phyloP scores from a whole-genome alignment of 2,329 filamentous ascomycete species.

The Fusarium incarnatum region DNA sequence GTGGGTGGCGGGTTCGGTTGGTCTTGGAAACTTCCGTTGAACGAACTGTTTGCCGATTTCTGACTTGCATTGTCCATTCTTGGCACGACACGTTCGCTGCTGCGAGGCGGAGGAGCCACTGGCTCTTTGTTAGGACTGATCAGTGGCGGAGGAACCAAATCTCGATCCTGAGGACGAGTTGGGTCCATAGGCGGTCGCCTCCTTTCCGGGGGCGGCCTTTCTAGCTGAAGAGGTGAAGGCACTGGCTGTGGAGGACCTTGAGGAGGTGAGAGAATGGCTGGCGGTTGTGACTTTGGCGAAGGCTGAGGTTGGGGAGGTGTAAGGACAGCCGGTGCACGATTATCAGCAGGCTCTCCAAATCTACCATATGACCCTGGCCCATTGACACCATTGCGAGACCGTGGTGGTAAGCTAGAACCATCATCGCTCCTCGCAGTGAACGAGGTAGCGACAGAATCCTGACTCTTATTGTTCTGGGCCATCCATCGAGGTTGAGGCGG shows the following conservation, averaged over 20 bases:
- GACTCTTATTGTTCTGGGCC: constrained; percentile 65
- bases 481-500: constrained; percentile 61
- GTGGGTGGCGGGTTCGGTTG: constrained; percentile 45
- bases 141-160: constrained; percentile 68
- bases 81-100: constrained; percentile 61
- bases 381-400: constrained; percentile 63
- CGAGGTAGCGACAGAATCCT: constrained; percentile 66
- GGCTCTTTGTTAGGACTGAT: constrained; percentile 64
- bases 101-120: constrained; percentile 62
- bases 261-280: constrained; percentile 33
- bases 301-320: constrained; percentile 43
- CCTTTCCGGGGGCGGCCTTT: constrained; percentile 69
- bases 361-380: constrained; percentile 55
- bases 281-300: constrained; percentile 43
- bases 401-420: constrained; percentile 61
- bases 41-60: constrained; percentile 39
- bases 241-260: constrained; percentile 43
- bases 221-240: constrained; percentile 45
- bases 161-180: constrained; percentile 64
- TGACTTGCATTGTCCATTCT: constrained; percentile 58
- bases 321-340: constrained; percentile 32
- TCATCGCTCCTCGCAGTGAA: constrained; percentile 63
- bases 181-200: constrained; percentile 75
- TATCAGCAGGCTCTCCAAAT: constrained; percentile 51
- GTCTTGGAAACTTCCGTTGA: constrained; percentile 51